These are phyloP conservation scores for Penicillium sp. DNA, from an alignment of 2,329 filamentous ascomycete species.

Conservation along the genomic window DNA sequence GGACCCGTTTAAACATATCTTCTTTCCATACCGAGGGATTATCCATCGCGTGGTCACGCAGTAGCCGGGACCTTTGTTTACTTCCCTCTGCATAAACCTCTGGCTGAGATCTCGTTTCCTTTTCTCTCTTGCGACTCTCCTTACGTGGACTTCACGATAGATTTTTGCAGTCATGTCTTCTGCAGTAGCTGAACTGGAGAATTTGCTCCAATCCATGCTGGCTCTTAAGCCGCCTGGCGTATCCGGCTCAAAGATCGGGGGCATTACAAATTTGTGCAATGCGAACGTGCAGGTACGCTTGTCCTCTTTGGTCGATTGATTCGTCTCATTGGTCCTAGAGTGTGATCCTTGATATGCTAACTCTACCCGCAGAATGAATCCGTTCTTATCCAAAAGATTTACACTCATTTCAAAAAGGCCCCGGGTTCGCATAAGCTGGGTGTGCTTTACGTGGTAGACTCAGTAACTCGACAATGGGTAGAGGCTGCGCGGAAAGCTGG, in stretches of 20 bases:
- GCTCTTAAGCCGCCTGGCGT: conserved; percentile 89
- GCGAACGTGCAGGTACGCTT: conserved; percentile 79
- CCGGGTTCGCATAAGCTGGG: conserved; percentile 95
- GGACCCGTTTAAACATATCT: conserved; percentile 27
- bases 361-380: conserved; percentile 72
- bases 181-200: conserved; percentile 86
- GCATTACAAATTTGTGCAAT: conserved; percentile 83
- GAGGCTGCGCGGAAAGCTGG: conserved; percentile 86
- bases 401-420: conserved; percentile 94
- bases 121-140: neutral
- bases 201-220: conserved; percentile 87
- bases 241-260: conserved; percentile 85
- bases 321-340: neutral
- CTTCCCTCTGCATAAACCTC: conserved; percentile 4
- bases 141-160: conserved; percentile 20
- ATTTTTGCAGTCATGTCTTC: conserved; percentile 61
- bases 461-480: conserved; percentile 98
- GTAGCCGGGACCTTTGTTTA: conserved; percentile 12
- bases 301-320: conserved; percentile 4
- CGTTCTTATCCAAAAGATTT: conserved; percentile 91
- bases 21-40: conserved; percentile 11
- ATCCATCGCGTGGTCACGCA: neutral
- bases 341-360: conserved; percentile 24
- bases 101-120: neutral
- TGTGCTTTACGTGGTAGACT: conserved; percentile 99